Evolutionary conservation across 257 asterid genomes (phyloP), one percentile per base, ranked within the genome.

Genomic region (Scutellaria galericulata): DNA sequence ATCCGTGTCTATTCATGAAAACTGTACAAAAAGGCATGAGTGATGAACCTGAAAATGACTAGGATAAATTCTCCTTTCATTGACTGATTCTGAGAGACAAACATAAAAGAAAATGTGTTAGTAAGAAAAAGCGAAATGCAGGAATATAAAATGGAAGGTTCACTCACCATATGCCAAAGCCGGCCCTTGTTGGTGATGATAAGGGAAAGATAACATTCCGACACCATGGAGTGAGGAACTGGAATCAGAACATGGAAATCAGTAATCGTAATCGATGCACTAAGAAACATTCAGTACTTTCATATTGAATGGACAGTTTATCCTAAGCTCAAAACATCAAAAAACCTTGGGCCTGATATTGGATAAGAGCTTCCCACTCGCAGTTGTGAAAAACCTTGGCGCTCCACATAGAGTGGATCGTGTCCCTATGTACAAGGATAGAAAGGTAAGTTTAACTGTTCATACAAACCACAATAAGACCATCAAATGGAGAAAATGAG

Each of bases 291-390:
- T 62, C 60, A 52, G 53, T 15, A 63, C 13, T 56, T 18, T 64
- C 59, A 46, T 56, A 45, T 35, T 20, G 70, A 56, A 70, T 53
- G n/a, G 59, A 42, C 24, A 8, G 22, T 70, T 60, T 70, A 45
- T 35, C 20, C 27, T 15, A 57, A 52, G 64, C 64, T 71, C 11
- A 51, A 40, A 58, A 68, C 14, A 66, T n/a, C 51, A 12, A 53
- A 31, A 12, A 65, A 90, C 94, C 94, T 84, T 71, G 77, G 64
- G 59, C 77, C 79, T 45, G 84, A 75, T 73, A 70, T 50, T 42
- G 75, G 78, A 70, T 74, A 72, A 85, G 85, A 61, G 70, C 79
- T 75, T 70, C 72, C 90, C 7, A 66, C 42, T 55, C 71, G 82
- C 41, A 64, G 39, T 75, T 66, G 82, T 66, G 84, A 77, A 45